Evolutionary conservation across 192 early-diverging fungal species (phyloP).

Genomic region (Entomortierella beljakovae): DNA sequence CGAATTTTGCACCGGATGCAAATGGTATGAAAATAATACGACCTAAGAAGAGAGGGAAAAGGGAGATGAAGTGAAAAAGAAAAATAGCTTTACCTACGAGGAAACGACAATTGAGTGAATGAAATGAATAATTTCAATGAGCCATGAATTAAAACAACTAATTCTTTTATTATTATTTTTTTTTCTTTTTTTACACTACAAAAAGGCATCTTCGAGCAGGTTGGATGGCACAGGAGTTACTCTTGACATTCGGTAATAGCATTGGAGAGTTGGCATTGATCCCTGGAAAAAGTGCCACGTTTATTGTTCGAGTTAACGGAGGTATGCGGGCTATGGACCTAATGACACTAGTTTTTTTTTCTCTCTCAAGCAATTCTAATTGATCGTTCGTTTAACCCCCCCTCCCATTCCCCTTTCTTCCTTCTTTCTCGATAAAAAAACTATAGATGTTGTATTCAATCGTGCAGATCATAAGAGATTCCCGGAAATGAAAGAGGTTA

Average conservation of each 20-base stretch:
- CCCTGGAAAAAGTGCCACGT: conserved; percentile 64
- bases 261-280: conserved; percentile 78
- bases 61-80: not conserved
- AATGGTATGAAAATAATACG: conserved; percentile 53
- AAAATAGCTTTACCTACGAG: not conserved
- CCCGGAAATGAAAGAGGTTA: conserved; percentile 82
- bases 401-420: conserved; percentile 4
- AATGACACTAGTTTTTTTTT: not conserved
- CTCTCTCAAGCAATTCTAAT: not conserved
- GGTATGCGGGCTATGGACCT: conserved; percentile 40
- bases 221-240: conserved; percentile 79
- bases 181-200: not conserved
- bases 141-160: not conserved
- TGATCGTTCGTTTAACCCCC: not conserved
- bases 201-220: conserved; percentile 59
- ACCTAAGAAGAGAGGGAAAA: not conserved
- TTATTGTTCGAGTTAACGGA: conserved; percentile 61
- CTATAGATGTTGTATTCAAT: conserved; percentile 64
- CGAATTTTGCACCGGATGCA: conserved; percentile 57
- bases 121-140: not conserved
- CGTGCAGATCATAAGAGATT: conserved; percentile 73
- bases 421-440: not conserved
- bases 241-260: conserved; percentile 70
- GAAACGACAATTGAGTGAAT: not conserved
- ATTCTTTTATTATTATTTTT: not conserved